Percentiles rank a stretch among this genome's conserved stretches.
phyloP scores from a whole-genome alignment of 108 stramenopile genomes.

The Skeletonema tropicum region DNA sequence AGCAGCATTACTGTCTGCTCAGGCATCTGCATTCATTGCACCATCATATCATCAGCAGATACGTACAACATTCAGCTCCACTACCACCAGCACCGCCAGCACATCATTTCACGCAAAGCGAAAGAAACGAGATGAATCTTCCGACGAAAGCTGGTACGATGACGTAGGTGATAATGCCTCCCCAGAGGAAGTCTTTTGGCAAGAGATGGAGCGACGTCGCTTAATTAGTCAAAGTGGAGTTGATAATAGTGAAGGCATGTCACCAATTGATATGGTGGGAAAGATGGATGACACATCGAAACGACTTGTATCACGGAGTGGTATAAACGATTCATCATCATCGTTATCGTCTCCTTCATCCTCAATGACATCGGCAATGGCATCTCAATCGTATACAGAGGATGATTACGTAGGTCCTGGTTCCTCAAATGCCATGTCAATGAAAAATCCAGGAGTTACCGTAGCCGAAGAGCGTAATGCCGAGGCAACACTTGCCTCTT shows the following conservation, averaged over 20 bases:
- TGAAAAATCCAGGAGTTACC: constrained; percentile 32
- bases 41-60: too few species aligned
- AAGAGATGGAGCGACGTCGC: constrained; percentile 85
- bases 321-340: neutral
- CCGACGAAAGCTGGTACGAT: constrained; percentile 75
- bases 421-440: constrained; percentile 23
- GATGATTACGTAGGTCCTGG: constrained; percentile 18
- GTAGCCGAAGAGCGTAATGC: constrained; percentile 46
- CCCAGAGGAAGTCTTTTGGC: constrained; percentile 79
- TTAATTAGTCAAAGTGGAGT: constrained; percentile 55
- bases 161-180: constrained; percentile 63
- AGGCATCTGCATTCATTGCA: too few species aligned
- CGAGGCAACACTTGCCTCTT: constrained; percentile 67
- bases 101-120: constrained; percentile 3
- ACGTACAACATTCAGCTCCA: too few species aligned
- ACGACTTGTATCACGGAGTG: neutral
- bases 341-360: neutral
- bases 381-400: constrained; percentile 1
- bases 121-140: constrained; percentile 51
- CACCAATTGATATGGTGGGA: constrained; percentile 28
- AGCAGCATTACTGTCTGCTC: too few species aligned
- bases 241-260: neutral
- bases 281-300: constrained; percentile 12
- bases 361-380: constrained; percentile 15
- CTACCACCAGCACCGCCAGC: neutral